Evolutionary conservation across 2,329 filamentous ascomycete genomes (phyloP), one percentile per base, ranked within the genome.

Genomic region (Endocalyx cinctus): DNA sequence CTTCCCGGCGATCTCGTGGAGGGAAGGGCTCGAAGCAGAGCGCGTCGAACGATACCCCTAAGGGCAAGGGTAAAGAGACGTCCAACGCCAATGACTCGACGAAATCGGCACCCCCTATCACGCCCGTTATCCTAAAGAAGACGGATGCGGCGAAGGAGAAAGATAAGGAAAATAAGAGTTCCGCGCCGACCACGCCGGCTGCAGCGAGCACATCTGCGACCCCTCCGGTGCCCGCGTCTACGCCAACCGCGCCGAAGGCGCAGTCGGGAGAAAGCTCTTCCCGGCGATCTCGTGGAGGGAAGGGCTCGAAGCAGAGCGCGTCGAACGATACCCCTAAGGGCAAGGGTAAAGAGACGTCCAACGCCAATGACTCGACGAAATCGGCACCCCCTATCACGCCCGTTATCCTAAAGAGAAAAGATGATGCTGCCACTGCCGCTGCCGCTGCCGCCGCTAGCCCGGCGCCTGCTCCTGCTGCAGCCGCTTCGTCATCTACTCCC

Each of bases 11-110:
- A 33, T 45, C 45, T 25, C 46, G 60, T 45, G 57, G 45, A 38
- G 51, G 41, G 25, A 71, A 64, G 43, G 46, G 51, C 4, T 45
- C 48, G 15, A 62, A 60, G 37, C 49, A 39, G 27, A 48, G 27
- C 39, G 46, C 50, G 10, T 31, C 56, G 29, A 41, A 52, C 20
- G 42, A 58, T 10, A 30, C 42, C 5, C 41, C 38, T 6, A 56
- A 56, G 29, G 46, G 51, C 4, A 57, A 55, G 29, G 47, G 32
- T 13, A 27, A 28, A 2, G 49, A 52, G 12, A 39, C 31, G 12
- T 29, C 41, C 2, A 22, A 18, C 16, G 10, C 37, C 17, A 27
- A 35, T 13, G 51, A 45, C 14, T 38, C 50, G 3, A 35, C 45
- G 5, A 60, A 59, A 36, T 19, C 50, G 11, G 20, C 42, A 6